Percentiles rank a stretch among this genome's conserved stretches.
Conservation (phyloP, 768 basidiomycete genomes). For the Russula emetica region DNA sequence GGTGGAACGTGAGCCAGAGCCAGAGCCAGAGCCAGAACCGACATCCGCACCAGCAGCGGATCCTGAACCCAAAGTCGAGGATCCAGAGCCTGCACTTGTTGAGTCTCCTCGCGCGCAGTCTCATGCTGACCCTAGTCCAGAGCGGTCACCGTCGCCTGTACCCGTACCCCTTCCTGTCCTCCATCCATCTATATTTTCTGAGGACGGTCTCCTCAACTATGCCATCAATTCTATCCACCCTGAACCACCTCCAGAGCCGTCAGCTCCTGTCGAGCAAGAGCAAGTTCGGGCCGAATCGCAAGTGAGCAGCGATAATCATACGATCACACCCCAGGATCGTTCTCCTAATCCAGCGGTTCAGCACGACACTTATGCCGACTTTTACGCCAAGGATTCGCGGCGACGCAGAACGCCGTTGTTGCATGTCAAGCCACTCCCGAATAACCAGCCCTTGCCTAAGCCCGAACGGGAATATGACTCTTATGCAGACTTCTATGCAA, state of each 20-base stretch:
- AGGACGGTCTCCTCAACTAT: slow-evolving; percentile 24
- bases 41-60: background rate
- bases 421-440: slow-evolving; percentile 21
- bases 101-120: slow-evolving; percentile 6
- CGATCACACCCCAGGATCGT: slow-evolving; percentile 9
- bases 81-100: background rate
- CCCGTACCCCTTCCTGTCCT: slow-evolving; percentile 22
- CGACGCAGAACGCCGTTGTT: slow-evolving; percentile 15
- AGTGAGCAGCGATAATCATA: slow-evolving; percentile 18
- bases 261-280: background rate
- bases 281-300: slow-evolving; percentile 14
- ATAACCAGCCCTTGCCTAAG: slow-evolving; percentile 17
- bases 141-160: slow-evolving; percentile 16
- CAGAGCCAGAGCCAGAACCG: background rate
- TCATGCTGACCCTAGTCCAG: slow-evolving; percentile 5
- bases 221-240: slow-evolving; percentile 17
- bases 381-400: slow-evolving; percentile 22
- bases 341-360: slow-evolving; percentile 8
- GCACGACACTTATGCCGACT: slow-evolving; percentile 23
- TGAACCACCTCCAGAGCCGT: slow-evolving; percentile 4
- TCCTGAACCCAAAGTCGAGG: slow-evolving; percentile 7
- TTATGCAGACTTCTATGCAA: slow-evolving; percentile 24
- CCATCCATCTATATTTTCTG: slow-evolving; percentile 19
- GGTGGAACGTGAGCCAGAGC: background rate
- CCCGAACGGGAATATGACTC: slow-evolving; percentile 20